phyloP scores from a whole-genome alignment of 2,329 filamentous ascomycete species.

The Aphanocladium album region DNA sequence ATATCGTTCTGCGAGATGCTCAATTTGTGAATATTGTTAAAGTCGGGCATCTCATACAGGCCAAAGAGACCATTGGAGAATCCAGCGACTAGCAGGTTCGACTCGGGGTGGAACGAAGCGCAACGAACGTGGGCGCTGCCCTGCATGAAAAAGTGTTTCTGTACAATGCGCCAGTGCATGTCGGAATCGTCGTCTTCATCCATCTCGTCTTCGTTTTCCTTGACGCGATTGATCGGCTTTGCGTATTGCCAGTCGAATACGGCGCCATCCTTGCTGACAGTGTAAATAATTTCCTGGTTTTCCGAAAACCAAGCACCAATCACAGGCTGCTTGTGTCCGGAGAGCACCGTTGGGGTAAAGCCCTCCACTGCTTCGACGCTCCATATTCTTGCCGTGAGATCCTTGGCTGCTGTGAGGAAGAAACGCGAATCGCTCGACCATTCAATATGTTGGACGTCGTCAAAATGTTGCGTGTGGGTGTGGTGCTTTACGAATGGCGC shows the following conservation, averaged over 20 bases:
- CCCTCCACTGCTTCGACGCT: conserved; percentile 81
- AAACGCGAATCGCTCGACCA: conserved; percentile 97
- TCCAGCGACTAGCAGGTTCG: conserved; percentile 90
- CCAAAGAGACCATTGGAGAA: conserved; percentile 94
- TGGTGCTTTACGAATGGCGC: conserved; percentile 89
- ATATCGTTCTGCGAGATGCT: conserved; percentile 97
- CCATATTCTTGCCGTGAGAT: conserved; percentile 92
- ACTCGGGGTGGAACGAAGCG: conserved; percentile 79
- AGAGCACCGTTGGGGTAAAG: conserved; percentile 83
- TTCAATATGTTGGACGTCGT: conserved; percentile 77
- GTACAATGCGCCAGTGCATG: conserved; percentile 84
- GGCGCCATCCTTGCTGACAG: conserved; percentile 94
- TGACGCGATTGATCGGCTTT: conserved; percentile 49
- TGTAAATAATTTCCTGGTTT: conserved; percentile 93
- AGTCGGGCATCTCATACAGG: conserved; percentile 92
- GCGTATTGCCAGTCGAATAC: conserved; percentile 90
- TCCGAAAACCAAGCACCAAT: conserved; percentile 96
- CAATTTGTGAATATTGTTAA: conserved; percentile 86
- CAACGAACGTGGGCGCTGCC: conserved; percentile 81
- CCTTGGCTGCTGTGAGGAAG: conserved; percentile 86
- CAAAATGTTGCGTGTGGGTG: conserved; percentile 83
- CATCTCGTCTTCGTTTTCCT: conserved; percentile 55
- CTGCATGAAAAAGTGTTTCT: conserved; percentile 91
- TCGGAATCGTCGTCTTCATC: conserved; percentile 57
- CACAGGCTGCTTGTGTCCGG: conserved; percentile 85